These are phyloP conservation scores for Dryas alaskensis DNA, from an alignment of 306 rosid species.

Conservation along the genomic window DNA sequence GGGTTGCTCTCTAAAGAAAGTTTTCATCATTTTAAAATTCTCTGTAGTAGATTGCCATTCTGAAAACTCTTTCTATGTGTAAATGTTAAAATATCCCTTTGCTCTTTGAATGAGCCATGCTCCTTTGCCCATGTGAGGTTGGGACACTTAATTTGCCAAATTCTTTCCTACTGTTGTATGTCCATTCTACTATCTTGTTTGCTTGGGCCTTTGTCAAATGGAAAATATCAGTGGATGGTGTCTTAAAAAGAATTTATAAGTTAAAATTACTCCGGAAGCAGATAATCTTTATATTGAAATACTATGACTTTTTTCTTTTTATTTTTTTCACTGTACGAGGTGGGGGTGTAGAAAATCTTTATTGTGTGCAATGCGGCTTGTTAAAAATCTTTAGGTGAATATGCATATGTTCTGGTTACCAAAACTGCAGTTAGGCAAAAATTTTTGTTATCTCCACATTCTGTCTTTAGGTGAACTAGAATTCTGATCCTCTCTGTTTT, in stretches of 20 bases:
- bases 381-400: background rate
- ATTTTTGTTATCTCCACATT: background rate
- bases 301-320: too few species aligned
- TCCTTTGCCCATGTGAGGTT: too few species aligned
- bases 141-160: background rate
- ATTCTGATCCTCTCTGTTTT: background rate
- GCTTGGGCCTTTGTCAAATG: background rate
- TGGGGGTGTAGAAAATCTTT: background rate
- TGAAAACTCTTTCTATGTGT: background rate
- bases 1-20: background rate
- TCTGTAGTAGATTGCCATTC: background rate
- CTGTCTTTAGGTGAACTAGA: background rate
- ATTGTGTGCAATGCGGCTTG: background rate
- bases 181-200: background rate
- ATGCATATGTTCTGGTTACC: too few species aligned
- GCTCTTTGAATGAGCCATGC: too few species aligned
- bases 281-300: background rate
- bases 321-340: background rate
- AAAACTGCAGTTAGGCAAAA: background rate
- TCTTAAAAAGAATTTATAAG: background rate
- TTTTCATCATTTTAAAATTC: background rate
- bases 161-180: background rate
- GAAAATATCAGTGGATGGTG: background rate
- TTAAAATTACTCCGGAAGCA: background rate
- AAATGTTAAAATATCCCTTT: too few species aligned